Base-by-base conservation (phyloP, 1,284 basidiomycete genomes). In the Anthracocystis walkeri region DNA sequence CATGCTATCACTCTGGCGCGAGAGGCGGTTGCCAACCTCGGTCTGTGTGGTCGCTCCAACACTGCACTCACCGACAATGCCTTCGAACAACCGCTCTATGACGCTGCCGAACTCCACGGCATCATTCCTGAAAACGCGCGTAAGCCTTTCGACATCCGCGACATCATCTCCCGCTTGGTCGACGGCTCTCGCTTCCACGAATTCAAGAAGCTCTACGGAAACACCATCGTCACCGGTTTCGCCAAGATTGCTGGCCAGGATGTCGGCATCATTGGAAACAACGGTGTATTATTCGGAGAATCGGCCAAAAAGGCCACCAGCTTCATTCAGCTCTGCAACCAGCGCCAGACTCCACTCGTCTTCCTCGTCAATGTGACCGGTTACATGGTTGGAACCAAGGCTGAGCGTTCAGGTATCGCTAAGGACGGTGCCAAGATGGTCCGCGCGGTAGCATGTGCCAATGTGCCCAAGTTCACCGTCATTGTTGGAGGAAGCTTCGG, bases 341-440 rank as follows among this genome's bases (percentile, higher is more conserved):
- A 97, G 86, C 89, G 95, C 20, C 89, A 90, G 78, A 94, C 96
- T 56, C 95, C 95, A 0, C 87, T 97, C 10, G 88, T 97, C 25
- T 97, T 97, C 88, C 88, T 97, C 45, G 94, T 97, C 57, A 97
- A 97, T 83, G 93, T 97, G 12, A 94, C 93, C 5, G 85, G 85
- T 29, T 96, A 96, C 83, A 95, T 96, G 94, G 94, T 97, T 8
- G 94, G 94, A 18, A 93, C 93, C 38, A 95, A 94, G 79, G 94
- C 94, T 27, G 94, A 97, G 87, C 90, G 90, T 72, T 92, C 93
- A n/a, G 95, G 95, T 2, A 97, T 97, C 77, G 95, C 95, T 16
- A 97, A 97, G 87, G 94, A 97, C 83, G 95, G 95, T 31, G 95
- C 95, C 18, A 97, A 97, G 89, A 96, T 97, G 93, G 95, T 97